Base-by-base conservation (phyloP, 75 land plant genomes). In the Larix kaempferi region DNA sequence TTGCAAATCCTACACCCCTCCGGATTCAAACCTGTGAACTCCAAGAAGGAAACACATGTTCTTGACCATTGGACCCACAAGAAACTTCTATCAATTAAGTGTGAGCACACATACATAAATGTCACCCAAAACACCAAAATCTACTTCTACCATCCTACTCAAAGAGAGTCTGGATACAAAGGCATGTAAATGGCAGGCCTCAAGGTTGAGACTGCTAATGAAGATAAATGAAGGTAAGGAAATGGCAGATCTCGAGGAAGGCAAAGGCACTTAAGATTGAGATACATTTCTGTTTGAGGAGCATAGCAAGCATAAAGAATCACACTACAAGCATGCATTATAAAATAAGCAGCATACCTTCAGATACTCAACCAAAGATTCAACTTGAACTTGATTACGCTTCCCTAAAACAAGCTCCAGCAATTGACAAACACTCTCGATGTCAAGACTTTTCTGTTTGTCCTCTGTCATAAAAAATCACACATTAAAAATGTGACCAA, bases 391-490 rank as follows among this genome's bases (percentile, higher is more conserved):
- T 33, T 54, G 87, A 69, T 80, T 85, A 26, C 86, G 82, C 57
- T 81, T 79, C 49, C 91, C 94, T 67, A 95, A 77, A 71, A 97
- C 94, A 85, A 95, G 87, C 61, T 91, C 86, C 84, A 97, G 84
- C 84, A 97, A 82, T 71, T 82, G 83, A 61, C 95, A 98, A 16
- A 94, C 84, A 63, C 83, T 88, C 66, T 93, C 98, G 72, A 98
- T 84, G 76, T 98, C 99, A 73, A 98, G 79, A 72, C 90, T 89
- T 80, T 91, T 98, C 75, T 95, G 99, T 71, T 81, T 87, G 25
- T 91, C 89, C 76, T 91, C 91, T 91, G 72, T n/a, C 39, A 6
- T 44, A 55, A 2, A 2, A 54, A 69, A 76, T 26, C 3, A 62
- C 3, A 49, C 75, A 59, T n/a, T 14, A 29, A 19, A 74, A 74